Conservation (phyloP, 129 eudicot species). For the Centrapalus pauciflorus region DNA sequence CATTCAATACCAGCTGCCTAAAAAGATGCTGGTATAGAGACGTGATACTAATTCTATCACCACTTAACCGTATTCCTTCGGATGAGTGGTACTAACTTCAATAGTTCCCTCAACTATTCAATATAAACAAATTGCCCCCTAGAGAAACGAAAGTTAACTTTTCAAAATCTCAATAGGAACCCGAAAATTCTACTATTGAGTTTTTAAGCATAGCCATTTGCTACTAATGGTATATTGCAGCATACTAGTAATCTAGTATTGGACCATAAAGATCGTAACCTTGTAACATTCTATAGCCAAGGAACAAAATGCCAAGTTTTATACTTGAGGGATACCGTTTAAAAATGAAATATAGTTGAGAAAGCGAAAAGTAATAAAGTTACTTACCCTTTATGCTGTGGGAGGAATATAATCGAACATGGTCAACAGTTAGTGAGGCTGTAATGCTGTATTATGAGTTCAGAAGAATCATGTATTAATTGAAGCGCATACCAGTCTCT, state of each 20-base stretch:
- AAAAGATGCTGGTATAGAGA: slow-evolving; percentile 25
- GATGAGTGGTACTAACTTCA: no score
- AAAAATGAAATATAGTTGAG: background rate
- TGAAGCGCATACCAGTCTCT: background rate
- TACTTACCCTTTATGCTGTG: background rate
- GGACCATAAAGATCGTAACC: background rate
- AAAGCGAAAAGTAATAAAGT: background rate
- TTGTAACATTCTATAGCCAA: background rate
- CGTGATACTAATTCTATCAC: slow-evolving; percentile 13
- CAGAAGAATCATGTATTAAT: background rate
- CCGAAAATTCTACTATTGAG: background rate
- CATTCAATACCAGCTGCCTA: slow-evolving; percentile 29
- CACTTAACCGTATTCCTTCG: slow-evolving; percentile 25
- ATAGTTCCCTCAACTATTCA: no score
- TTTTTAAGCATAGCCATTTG: background rate
- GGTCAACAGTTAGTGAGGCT: no score
- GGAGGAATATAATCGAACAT: no score
- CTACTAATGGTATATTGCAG: no score
- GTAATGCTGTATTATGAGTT: background rate
- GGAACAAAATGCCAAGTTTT: background rate
- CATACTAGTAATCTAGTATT: no score
- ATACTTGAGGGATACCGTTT: background rate
- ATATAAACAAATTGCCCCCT: no score
- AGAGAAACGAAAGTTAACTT: slow-evolving; percentile 1
- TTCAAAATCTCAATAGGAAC: background rate